Base-by-base conservation (phyloP, 2,329 filamentous ascomycete genomes). In the Botrytis cinerea region DNA sequence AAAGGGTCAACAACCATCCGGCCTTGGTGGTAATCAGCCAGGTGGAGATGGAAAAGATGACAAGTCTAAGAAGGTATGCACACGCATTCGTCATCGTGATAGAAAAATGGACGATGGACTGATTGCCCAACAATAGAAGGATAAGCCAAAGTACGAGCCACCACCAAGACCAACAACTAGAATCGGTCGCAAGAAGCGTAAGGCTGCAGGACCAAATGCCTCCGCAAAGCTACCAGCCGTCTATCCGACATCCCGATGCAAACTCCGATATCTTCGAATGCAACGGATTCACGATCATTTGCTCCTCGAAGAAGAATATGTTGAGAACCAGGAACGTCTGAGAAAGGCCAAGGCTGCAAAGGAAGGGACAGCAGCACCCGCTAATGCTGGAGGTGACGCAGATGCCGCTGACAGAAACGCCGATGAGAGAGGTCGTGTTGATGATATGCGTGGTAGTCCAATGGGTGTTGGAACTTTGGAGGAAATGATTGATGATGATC, bases 121-220 rank as follows among this genome's bases (percentile, higher is more conserved):
- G 67, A 80, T 71, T n/a, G 54, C 25, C 32, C 51, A 45, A 74
- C 54, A 75, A 79, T 81, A 97, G 95, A 98, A 99, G 89, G 95
- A 99, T 76, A 99, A 99, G 91, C 96, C 96, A 82, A 98, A 97
- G 92, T 99, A 99, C 87, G 96, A 99, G 85, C 96, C 96, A 77
- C 96, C 96, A 79, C 96, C 96, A 84, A 92, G 95, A 81, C 96
- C 96, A 76, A 99, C 96, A 76, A 98, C 96, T 78, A 93, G 96
- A 83, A 92, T 99, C 82, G 96, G 96, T 75, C 93, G 95, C 81
- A 98, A 97, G 92, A 99, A 99, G 93, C 95, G 95, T 89, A 98
- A 93, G 91, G 89, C 90, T 68, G 94, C 92, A 74, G 96, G 96
- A 71, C 94, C 94, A 76, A 98, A 95, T 83, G 95, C 96, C 70